phyloP scores from a whole-genome alignment of 192 early-diverging fungal genomes.

The Coemansia sp. region DNA sequence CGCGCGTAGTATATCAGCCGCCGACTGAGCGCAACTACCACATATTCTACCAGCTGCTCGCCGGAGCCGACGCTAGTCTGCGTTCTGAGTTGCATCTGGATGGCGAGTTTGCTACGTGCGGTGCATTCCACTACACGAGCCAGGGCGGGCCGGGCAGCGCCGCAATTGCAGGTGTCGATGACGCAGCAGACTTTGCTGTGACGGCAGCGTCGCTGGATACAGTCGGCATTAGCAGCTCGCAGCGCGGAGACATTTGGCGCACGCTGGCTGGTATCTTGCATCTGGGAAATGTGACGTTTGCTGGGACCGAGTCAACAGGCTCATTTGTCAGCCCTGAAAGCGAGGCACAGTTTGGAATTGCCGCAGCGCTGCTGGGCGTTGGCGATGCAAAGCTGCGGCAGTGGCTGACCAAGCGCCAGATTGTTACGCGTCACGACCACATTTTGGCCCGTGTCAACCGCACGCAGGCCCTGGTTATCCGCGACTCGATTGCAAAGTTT shows the following conservation, averaged over 20 bases:
- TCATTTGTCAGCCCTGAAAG: constrained; percentile 72
- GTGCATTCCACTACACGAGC: constrained; percentile 48
- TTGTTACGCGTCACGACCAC: constrained; percentile 79
- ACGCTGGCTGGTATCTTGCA: constrained; percentile 86
- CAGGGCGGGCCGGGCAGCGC: constrained; percentile 55
- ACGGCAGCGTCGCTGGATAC: constrained; percentile 81
- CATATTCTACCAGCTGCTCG: constrained; percentile 94
- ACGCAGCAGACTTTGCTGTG: constrained; percentile 61
- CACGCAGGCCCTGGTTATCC: constrained; percentile 67
- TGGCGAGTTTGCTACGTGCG: constrained; percentile 65
- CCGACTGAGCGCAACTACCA: constrained; percentile 87
- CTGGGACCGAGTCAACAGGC: constrained; percentile 54
- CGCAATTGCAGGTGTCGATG: constrained; percentile 57
- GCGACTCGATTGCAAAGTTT: constrained; percentile 72
- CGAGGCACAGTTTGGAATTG: constrained; percentile 65
- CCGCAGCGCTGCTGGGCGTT: constrained; percentile 82
- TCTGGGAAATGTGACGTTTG: constrained; percentile 81
- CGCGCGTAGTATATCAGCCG: constrained; percentile 67
- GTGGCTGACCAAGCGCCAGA: constrained; percentile 80
- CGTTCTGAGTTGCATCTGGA: constrained; percentile 68
- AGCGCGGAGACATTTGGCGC: constrained; percentile 81
- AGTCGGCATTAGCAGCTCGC: constrained; percentile 74
- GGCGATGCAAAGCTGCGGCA: constrained; percentile 69
- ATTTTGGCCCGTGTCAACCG: constrained; percentile 74
- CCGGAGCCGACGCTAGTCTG: constrained; percentile 72